Evolutionary conservation across 73 alveolate species (phyloP).

Genomic region (Tetrahymena borealis): DNA sequence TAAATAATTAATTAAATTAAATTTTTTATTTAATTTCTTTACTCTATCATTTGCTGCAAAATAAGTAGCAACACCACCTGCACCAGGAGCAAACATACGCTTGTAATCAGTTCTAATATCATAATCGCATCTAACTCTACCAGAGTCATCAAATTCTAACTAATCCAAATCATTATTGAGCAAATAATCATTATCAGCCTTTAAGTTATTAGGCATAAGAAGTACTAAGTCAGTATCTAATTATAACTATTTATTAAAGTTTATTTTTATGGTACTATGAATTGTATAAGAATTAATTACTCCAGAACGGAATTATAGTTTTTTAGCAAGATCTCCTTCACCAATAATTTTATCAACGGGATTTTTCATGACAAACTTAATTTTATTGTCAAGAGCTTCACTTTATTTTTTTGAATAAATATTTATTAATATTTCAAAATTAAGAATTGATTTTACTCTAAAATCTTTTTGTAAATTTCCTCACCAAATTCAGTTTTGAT

Average conservation of each 20-base stretch:
- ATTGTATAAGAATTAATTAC: neutral
- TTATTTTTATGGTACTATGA: no score
- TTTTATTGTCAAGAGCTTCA: neutral
- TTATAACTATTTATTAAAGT: neutral
- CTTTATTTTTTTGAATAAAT: neutral
- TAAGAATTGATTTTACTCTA: neutral
- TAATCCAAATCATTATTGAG: slow-evolving; percentile 11
- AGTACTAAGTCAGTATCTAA: slow-evolving; percentile 17
- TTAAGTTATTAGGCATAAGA: slow-evolving; percentile 8
- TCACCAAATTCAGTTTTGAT: slow-evolving; percentile 22
- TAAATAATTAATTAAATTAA: neutral
- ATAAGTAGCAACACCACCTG: slow-evolving; percentile 14
- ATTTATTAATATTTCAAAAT: neutral
- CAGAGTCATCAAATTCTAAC: slow-evolving; percentile 22
- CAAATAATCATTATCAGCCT: slow-evolving; percentile 17
- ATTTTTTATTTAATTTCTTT: neutral
- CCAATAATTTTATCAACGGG: neutral
- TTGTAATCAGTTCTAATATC: slow-evolving; percentile 24
- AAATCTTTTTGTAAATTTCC: neutral
- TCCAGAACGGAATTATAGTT: neutral
- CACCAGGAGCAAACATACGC: slow-evolving; percentile 40
- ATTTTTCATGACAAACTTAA: neutral
- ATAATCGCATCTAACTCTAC: slow-evolving; percentile 29
- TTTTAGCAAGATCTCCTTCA: neutral
- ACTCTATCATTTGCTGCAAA: neutral